Evolutionary conservation across 805 yeast genomes (phyloP).

Genomic region (Ogataea philodendri): DNA sequence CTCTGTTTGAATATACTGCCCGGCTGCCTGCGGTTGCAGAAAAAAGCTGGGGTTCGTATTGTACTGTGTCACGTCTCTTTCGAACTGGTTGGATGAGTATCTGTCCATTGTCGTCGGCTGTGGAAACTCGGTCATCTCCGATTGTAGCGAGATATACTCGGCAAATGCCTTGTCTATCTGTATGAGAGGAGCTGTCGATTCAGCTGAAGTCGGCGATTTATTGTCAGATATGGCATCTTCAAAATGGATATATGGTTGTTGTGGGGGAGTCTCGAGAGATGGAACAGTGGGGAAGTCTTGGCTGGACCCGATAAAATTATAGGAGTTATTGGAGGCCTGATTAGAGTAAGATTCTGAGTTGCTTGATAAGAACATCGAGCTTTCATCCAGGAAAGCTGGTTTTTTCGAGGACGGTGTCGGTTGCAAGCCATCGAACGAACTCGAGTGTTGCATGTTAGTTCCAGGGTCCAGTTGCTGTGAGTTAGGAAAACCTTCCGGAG

Average conservation of each 20-base stretch:
- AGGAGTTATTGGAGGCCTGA: slow-evolving; percentile 1
- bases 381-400: background rate
- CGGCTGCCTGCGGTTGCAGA: slow-evolving; percentile 16
- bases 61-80: background rate
- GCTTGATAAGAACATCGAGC: background rate
- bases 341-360: slow-evolving; percentile 2
- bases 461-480: background rate
- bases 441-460: background rate
- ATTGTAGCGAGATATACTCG: slow-evolving; percentile 6
- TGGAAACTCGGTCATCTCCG: background rate
- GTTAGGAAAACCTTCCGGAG: slow-evolving; percentile 1
- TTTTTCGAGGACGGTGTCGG: background rate
- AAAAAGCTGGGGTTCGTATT: slow-evolving; percentile 5
- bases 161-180: slow-evolving; percentile 19
- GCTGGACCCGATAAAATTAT: background rate
- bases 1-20: slow-evolving; percentile 17
- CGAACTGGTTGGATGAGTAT: background rate
- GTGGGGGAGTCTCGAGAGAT: slow-evolving; percentile 4
- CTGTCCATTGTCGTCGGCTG: background rate
- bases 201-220: slow-evolving; percentile 1
- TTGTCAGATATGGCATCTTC: slow-evolving; percentile 1
- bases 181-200: slow-evolving; percentile 10
- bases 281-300: slow-evolving; percentile 1
- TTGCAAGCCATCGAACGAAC: slow-evolving; percentile 1
- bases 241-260: slow-evolving; percentile 4